Evolutionary conservation across 345 rosid species (phyloP), one percentile per base, ranked within the genome.

Genomic region (Bruguiera gymnorhiza): DNA sequence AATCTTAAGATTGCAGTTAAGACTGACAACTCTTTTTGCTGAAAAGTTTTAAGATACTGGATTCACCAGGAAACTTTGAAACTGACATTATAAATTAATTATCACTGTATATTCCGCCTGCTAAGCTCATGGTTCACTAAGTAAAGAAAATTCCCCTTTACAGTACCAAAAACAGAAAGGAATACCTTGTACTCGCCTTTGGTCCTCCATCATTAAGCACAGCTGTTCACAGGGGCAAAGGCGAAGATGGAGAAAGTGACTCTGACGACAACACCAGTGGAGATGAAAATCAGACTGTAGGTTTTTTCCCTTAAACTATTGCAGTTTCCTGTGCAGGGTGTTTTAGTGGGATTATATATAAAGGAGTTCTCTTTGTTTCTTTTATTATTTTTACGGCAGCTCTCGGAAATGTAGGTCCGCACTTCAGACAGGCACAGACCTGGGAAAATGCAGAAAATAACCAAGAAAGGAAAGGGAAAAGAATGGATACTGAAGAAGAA

Each of bases 401-500:
- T 36, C 39, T 6, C 7, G 39, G 39, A 36, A 36, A 3, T 60
- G 73, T 80, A 92, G 97, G 88, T 95, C 36, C 16, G 73, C 76
- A 70, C 86, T 43, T 82, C 91, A 5, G 97, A 89, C 74, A 79
- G 96, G 69, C 85, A 83, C 59, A 83, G 99, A 69, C 96, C 97
- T 5, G 84, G 76, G 80, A 92, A 95, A 73, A 95, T 71, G 84
- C 97, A 85, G 78, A 95, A 85, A 76, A 34, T 73, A n/a, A 81
- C 73, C 75, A 90, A 82, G 78, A 88, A 82, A 74, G 91, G 86
- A 13, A 92, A 88, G 76, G 86, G 88, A 31, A 85, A 84, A 73
- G 88, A 83, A 51, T 92, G 97, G 97, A 75, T 92, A 3, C 43
- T 95, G 78, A 89, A 57, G 81, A 94, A 91, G 88, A 95, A 92